These are phyloP conservation scores for Daldinia caldariorum DNA, from an alignment of 495 filamentous ascomycete genomes.

Conservation along the genomic window DNA sequence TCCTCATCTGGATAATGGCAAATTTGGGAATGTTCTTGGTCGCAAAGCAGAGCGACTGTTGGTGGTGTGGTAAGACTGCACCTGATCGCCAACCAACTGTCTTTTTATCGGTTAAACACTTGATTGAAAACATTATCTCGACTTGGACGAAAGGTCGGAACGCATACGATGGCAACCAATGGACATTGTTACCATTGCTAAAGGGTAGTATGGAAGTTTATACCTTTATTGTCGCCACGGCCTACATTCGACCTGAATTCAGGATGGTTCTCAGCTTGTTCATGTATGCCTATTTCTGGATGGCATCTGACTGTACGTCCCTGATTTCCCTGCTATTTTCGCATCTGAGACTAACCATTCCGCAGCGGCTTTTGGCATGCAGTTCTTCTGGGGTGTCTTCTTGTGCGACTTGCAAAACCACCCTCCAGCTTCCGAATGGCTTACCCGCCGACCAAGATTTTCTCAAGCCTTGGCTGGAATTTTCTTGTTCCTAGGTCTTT, in stretches of 20 bases:
- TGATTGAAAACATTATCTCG: constrained; percentile 58
- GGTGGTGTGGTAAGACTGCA: constrained; percentile 67
- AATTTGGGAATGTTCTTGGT: constrained; percentile 68
- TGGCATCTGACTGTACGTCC: constrained; percentile 57
- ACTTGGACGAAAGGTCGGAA: constrained; percentile 69
- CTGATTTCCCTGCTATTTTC: not conserved
- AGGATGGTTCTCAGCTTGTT: constrained; percentile 63
- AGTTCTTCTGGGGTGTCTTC: constrained; percentile 72
- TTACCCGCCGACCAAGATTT: constrained; percentile 58
- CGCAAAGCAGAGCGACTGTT: constrained; percentile 65
- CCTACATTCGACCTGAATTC: constrained; percentile 65
- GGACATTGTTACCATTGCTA: constrained; percentile 71
- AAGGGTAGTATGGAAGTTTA: constrained; percentile 71
- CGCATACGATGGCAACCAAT: constrained; percentile 71
- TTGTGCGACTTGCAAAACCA: constrained; percentile 69
- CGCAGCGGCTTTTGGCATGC: constrained; percentile 66
- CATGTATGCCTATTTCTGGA: constrained; percentile 65
- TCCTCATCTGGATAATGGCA: constrained; percentile 65
- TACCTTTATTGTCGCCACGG: constrained; percentile 62
- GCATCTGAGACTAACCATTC: not conserved
- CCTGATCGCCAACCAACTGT: constrained; percentile 55
- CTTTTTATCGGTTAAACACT: constrained; percentile 49
- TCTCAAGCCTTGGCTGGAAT: constrained; percentile 57
- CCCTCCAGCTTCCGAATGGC: constrained; percentile 60
- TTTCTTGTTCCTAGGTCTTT: constrained; percentile 61